These are phyloP conservation scores for Penicillium sp. DNA, from an alignment of 2,329 filamentous ascomycete species.

Conservation along the genomic window DNA sequence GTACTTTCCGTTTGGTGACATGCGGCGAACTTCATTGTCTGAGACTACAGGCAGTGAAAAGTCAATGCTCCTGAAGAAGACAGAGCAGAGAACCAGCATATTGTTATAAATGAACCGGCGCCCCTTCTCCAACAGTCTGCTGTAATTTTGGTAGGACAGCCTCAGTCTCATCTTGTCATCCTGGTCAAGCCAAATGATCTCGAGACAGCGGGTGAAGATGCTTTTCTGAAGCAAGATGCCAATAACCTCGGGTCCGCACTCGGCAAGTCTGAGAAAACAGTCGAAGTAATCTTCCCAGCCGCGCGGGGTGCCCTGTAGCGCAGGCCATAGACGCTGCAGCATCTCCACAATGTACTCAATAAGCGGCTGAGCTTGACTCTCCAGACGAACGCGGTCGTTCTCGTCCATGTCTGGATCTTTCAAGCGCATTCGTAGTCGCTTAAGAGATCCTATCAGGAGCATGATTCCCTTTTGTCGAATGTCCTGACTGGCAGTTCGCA, in stretches of 20 bases:
- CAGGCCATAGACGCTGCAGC: constrained; percentile 60
- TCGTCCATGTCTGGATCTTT: constrained; percentile 26
- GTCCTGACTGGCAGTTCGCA: constrained; percentile 58
- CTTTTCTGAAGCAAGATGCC: constrained; percentile 60
- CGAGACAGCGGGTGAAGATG: constrained; percentile 61
- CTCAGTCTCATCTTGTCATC: constrained; percentile 52
- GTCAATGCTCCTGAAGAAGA: constrained; percentile 41
- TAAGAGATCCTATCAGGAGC: constrained; percentile 56
- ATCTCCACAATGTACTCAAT: constrained; percentile 44
- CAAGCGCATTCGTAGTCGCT: constrained; percentile 51
- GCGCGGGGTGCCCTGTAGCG: constrained; percentile 62
- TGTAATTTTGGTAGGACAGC: constrained; percentile 53
- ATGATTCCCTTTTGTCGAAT: constrained; percentile 57
- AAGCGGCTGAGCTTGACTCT: constrained; percentile 27
- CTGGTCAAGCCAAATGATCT: constrained; percentile 63
- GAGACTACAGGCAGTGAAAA: constrained; percentile 31
- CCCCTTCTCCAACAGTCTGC: constrained; percentile 47
- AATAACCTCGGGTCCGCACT: constrained; percentile 61
- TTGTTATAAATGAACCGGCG: constrained; percentile 46
- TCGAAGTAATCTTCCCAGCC: constrained; percentile 78
- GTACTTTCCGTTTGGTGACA: constrained; percentile 30
- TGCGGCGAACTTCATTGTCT: constrained; percentile 24
- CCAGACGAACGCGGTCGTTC: constrained; percentile 25
- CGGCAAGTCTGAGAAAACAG: constrained; percentile 66
- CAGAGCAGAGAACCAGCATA: constrained; percentile 44